These are phyloP conservation scores for Solanum medicagineum DNA, from an alignment of 257 asterid species.

Conservation along the genomic window DNA sequence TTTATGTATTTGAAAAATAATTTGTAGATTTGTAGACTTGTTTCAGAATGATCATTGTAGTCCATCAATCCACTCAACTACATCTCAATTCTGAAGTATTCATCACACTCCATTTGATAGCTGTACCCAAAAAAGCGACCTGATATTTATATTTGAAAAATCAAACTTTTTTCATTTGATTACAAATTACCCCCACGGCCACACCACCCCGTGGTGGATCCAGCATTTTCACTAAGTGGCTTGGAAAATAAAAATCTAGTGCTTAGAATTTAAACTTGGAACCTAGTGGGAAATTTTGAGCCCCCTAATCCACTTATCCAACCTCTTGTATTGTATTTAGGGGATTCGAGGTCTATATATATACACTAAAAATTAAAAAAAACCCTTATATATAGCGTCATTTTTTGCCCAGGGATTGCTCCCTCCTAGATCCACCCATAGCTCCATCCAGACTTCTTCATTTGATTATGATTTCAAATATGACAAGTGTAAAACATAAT, in stretches of 20 bases:
- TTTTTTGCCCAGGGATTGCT: background rate
- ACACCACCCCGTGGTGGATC: background rate
- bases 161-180: background rate
- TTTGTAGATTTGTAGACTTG: background rate
- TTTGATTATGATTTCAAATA: background rate
- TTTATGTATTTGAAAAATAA: background rate
- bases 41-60: background rate
- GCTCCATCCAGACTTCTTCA: background rate
- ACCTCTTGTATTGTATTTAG: background rate
- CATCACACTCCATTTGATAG: background rate
- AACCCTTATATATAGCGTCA: background rate
- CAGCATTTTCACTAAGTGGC: background rate
- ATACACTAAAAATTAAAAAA: fast-evolving
- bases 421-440: background rate
- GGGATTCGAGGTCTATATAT: background rate
- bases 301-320: background rate
- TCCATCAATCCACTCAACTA: background rate
- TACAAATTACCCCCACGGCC: background rate
- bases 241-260: background rate
- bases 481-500: background rate
- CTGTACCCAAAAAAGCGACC: too few species aligned
- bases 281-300: background rate
- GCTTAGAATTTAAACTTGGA: background rate
- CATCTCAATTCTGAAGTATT: background rate
- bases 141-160: too few species aligned